Percentiles rank a stretch among this genome's conserved stretches.
Evolutionary conservation across 2,329 filamentous ascomycete genomes (phyloP).

Genomic region (Parafenestella ontariensis): DNA sequence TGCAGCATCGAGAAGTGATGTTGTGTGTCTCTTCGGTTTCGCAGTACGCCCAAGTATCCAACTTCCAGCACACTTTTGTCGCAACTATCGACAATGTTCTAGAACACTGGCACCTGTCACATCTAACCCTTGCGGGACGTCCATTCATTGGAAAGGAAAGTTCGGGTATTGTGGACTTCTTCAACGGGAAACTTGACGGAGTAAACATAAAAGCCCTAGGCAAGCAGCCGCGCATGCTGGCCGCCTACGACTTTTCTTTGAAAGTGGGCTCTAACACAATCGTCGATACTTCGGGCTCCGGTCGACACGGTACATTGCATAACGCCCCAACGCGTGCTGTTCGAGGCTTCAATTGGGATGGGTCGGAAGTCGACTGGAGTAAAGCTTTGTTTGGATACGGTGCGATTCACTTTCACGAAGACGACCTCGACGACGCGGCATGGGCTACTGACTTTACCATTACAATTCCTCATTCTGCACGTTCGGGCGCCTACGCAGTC

Average conservation of each 20-base stretch:
- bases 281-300: not conserved
- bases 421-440: not conserved
- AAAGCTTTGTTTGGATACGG: not conserved
- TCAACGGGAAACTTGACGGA: not conserved
- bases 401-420: not conserved
- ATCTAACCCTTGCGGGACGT: not conserved
- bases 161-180: not conserved
- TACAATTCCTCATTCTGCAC: not conserved
- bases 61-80: too few relatives aligned
- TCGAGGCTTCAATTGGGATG: not conserved
- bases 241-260: not conserved
- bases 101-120: not conserved
- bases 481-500: not conserved
- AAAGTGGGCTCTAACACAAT: not conserved
- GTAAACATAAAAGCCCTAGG: not conserved
- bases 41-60: not conserved
- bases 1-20: not conserved
- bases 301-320: not conserved
- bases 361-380: not conserved
- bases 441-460: not conserved
- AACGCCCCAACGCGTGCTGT: not conserved
- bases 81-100: too few relatives aligned
- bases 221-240: not conserved
- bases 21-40: not conserved
- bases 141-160: not conserved